Evolutionary conservation across 2,329 filamentous ascomycete species (phyloP), one percentile per base, ranked within the genome.

Genomic region (Fusarium euwallaceae): DNA sequence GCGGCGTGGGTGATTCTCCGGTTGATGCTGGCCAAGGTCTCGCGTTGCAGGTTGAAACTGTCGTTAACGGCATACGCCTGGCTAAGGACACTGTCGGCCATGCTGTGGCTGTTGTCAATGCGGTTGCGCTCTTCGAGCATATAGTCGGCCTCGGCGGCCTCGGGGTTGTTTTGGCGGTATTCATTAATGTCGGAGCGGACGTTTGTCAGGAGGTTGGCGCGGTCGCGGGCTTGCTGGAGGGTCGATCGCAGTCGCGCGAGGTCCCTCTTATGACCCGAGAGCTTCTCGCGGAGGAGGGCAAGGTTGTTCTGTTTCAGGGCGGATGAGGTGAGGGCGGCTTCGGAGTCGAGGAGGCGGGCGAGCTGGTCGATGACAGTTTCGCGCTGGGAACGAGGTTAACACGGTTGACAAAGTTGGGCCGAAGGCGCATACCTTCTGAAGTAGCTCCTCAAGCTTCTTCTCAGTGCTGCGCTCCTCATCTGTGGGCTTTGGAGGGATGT

Each of bases 271-370:
- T 99, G 96, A 81, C 97, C 94, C 41, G 91, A 87, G 17, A 98
- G 92, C 82, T 98, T 93, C 86, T 98, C 95, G 76, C 94, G 94
- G 78, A 98, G 94, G 34, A 97, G 93, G 69, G 94, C 89, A 41
- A 99, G 92, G 82, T 98, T 98, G 86, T 96, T 98, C 80, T 98
- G 95, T 85, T 98, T 98, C n/a, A 98, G 90, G 66, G 95, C 95
- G 41, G 96, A 98, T 53, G 95, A 92, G 61, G 94, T 95, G 69
- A 97, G 90, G 66, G 92, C 89, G 24, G 95, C 91, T 88, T 98
- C 96, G 66, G 95, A 97, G 86, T 98, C 96, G 77, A 98, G 93
- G 64, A 98, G 92, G 68, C 96, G 94, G 76, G 92, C 87, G 66
- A 99, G 93, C 84, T 98, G 95, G 69, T 88, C 86, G 81, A 98